These are phyloP conservation scores for Diplodia intermedia DNA, from an alignment of 2,329 filamentous ascomycete genomes.

Conservation along the genomic window DNA sequence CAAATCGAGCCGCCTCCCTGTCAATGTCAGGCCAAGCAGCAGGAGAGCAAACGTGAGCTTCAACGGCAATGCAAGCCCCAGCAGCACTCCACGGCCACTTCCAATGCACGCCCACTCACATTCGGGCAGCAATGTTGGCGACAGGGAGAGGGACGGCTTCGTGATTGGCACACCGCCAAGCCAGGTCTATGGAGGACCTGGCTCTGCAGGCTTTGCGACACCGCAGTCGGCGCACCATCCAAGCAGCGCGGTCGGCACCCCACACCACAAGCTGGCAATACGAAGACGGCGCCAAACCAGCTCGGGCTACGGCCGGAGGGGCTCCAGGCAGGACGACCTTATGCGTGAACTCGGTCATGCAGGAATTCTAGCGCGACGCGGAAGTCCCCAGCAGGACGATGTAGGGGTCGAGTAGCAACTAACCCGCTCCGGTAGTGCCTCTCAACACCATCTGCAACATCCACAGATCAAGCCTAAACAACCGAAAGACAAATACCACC, in stretches of 20 bases:
- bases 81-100: slow-evolving; percentile 12
- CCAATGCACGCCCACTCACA: slow-evolving; percentile 9
- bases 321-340: slow-evolving; percentile 26
- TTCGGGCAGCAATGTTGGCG: slow-evolving; percentile 4
- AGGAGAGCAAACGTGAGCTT: slow-evolving; percentile 16
- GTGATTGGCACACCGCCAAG: slow-evolving; percentile 29
- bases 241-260: slow-evolving; percentile 1
- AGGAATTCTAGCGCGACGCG: slow-evolving; percentile 12
- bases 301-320: slow-evolving; percentile 25
- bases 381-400: slow-evolving; percentile 26
- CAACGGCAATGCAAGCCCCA: slow-evolving; percentile 16
- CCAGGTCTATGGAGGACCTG: slow-evolving; percentile 12
- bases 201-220: slow-evolving; percentile 14
- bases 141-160: slow-evolving; percentile 8
- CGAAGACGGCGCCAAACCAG: slow-evolving; percentile 33
- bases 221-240: slow-evolving; percentile 19
- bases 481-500: slow-evolving; percentile 15
- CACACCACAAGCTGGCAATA: slow-evolving; percentile 25
- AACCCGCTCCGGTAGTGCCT: slow-evolving; percentile 10
- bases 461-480: not conserved
- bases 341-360: slow-evolving; percentile 25
- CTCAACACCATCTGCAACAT: slow-evolving; percentile 17
- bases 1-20: slow-evolving; percentile 23
- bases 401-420: slow-evolving; percentile 24
- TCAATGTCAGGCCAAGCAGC: slow-evolving; percentile 28